Evolutionary conservation across 1,139 yeast genomes (phyloP).

Genomic region (Protomyces arabidopsidicola): DNA sequence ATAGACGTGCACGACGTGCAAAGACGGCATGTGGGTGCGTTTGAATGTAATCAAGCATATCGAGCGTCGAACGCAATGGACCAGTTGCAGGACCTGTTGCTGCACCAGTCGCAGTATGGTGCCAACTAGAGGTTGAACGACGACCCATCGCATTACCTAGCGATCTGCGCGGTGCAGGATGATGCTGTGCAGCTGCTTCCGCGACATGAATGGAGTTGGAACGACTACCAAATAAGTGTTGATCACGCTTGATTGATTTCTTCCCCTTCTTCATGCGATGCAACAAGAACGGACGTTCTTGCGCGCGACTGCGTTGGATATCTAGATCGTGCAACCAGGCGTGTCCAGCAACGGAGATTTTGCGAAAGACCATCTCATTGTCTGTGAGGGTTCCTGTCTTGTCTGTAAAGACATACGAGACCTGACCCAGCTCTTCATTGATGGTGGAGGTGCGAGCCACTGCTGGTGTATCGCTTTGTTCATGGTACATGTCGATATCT

Average conservation of each 20-base stretch:
- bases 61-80: conserved; percentile 49
- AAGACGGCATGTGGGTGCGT: conserved; percentile 64
- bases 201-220: neutral
- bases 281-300: conserved; percentile 21
- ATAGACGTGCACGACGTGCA: conserved; percentile 69
- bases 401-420: conserved; percentile 87
- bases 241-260: neutral
- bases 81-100: neutral
- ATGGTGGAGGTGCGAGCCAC: conserved; percentile 94
- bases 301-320: conserved; percentile 39
- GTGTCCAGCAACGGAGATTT: conserved; percentile 77
- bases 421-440: conserved; percentile 94
- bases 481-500: conserved; percentile 93
- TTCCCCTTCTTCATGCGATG: neutral
- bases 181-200: neutral
- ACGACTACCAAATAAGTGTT: neutral
- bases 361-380: conserved; percentile 79
- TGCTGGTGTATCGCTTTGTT: conserved; percentile 78
- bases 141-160: neutral
- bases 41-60: conserved; percentile 65
- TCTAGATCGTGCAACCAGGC: conserved; percentile 85
- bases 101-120: neutral
- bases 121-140: neutral
- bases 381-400: conserved; percentile 97
- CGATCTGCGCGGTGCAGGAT: neutral